A percentile compares a stretch with the other conserved stretches of the same genome.
Conservation (phyloP, 495 filamentous ascomycete genomes). For the Gamarada debralockiae region DNA sequence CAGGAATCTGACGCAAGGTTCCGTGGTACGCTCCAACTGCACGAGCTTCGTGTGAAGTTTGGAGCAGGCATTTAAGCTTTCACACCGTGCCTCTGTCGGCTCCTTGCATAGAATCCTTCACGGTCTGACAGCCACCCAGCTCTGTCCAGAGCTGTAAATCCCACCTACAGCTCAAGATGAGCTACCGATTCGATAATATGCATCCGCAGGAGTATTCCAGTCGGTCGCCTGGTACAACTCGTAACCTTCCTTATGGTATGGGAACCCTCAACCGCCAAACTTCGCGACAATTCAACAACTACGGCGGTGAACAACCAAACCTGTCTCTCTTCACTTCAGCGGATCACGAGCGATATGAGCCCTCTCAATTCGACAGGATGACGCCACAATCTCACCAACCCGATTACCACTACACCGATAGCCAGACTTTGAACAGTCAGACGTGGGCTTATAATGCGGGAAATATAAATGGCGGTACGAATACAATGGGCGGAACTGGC, state of each 20-base stretch:
- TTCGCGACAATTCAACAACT: slow-evolving; percentile 65
- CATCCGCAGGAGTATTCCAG: slow-evolving; percentile 33
- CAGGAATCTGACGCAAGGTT: slow-evolving; percentile 6
- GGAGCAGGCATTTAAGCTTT: slow-evolving; percentile 22
- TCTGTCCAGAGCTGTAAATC: neutral
- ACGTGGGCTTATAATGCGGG: slow-evolving; percentile 32
- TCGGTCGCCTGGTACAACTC: slow-evolving; percentile 35
- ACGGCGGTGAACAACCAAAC: slow-evolving; percentile 43
- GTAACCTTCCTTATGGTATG: slow-evolving; percentile 39
- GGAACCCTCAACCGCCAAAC: slow-evolving; percentile 62
- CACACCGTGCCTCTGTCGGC: slow-evolving; percentile 27
- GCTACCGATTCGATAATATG: slow-evolving; percentile 52
- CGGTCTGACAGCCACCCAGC: neutral
- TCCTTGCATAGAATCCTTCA: slow-evolving; percentile 25
- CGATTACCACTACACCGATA: slow-evolving; percentile 35
- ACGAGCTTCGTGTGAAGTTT: slow-evolving; percentile 17
- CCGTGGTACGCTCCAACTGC: slow-evolving; percentile 14
- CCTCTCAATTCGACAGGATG: slow-evolving; percentile 54
- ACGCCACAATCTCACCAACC: slow-evolving; percentile 24
- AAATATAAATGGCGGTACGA: slow-evolving; percentile 39
- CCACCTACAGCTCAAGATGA: slow-evolving; percentile 37
- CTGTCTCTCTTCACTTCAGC: slow-evolving; percentile 48
- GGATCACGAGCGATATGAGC: slow-evolving; percentile 56
- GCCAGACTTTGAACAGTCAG: slow-evolving; percentile 41
- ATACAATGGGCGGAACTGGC: slow-evolving; percentile 42